These are phyloP conservation scores for Brassica rapa DNA, from an alignment of 345 rosid species.

Conservation along the genomic window DNA sequence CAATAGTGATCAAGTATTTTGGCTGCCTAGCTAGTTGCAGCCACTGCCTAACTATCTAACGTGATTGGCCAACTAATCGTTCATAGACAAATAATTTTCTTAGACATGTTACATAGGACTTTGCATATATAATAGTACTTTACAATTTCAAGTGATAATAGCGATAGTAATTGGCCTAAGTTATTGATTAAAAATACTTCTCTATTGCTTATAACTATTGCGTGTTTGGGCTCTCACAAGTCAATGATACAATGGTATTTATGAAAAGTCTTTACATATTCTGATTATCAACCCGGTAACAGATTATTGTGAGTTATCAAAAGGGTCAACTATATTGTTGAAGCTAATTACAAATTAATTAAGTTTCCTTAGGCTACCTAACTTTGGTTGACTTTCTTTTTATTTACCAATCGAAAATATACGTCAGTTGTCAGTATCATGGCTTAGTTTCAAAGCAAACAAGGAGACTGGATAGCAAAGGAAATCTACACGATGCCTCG, in stretches of 20 bases:
- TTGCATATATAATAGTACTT: neutral
- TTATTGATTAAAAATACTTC: neutral
- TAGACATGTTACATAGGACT: neutral
- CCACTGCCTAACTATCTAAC: slow-evolving; percentile 34
- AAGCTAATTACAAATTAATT: neutral
- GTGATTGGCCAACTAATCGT: slow-evolving; percentile 40
- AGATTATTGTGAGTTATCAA: neutral
- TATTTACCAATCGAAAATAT: neutral
- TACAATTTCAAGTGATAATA: neutral
- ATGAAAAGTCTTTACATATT: neutral
- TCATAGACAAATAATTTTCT: slow-evolving; percentile 7
- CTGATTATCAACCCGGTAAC: neutral
- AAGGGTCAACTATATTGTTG: neutral
- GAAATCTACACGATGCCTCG: neutral
- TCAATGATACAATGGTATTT: neutral
- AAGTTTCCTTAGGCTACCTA: neutral
- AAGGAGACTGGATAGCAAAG: neutral
- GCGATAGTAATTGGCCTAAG: neutral
- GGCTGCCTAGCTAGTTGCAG: slow-evolving; percentile 39
- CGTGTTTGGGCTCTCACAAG: neutral
- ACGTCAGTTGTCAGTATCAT: neutral
- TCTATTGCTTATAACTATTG: neutral
- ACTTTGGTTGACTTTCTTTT: neutral
- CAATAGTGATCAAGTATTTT: neutral
- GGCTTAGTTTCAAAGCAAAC: neutral